Conservation (phyloP, 352 stramenopile genomes). For the Phytopythium sindhum region DNA sequence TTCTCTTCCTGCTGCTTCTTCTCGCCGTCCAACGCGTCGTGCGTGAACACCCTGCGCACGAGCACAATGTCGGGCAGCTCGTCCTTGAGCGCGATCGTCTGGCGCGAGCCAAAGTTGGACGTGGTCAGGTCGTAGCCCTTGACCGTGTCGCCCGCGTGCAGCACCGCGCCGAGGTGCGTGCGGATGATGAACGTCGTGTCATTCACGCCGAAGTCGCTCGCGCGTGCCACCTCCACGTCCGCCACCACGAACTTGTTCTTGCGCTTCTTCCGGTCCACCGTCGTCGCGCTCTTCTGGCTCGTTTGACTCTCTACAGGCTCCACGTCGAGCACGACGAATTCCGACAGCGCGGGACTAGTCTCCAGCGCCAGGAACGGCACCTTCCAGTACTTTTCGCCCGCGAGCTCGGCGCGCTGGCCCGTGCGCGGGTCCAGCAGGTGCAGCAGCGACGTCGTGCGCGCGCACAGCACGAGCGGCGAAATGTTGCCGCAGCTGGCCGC, state of each 20-base stretch:
- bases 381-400: slow-evolving; percentile 73
- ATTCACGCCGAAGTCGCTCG: slow-evolving; percentile 76
- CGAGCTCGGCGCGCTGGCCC: slow-evolving; percentile 48
- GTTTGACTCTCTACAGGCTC: slow-evolving; percentile 37
- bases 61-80: slow-evolving; percentile 75
- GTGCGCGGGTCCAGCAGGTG: slow-evolving; percentile 64
- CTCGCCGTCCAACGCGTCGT: slow-evolving; percentile 12
- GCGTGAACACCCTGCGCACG: slow-evolving; percentile 65
- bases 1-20: slow-evolving; percentile 28
- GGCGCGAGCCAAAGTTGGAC: slow-evolving; percentile 43
- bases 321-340: slow-evolving; percentile 73
- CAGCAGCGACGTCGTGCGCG: slow-evolving; percentile 57
- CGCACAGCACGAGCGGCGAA: slow-evolving; percentile 51
- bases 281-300: slow-evolving; percentile 9
- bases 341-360: slow-evolving; percentile 52
- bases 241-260: slow-evolving; percentile 42
- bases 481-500: slow-evolving; percentile 66
- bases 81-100: slow-evolving; percentile 41
- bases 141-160: slow-evolving; percentile 61
- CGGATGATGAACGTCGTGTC: slow-evolving; percentile 69
- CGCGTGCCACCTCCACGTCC: slow-evolving; percentile 66
- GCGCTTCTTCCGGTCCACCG: slow-evolving; percentile 6
- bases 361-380: slow-evolving; percentile 54
- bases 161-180: slow-evolving; percentile 54
- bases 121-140: slow-evolving; percentile 72